Percentiles rank a stretch among this genome's conserved stretches.
phyloP scores from a whole-genome alignment of 441 rosid species.

The Bruguiera hainesii region DNA sequence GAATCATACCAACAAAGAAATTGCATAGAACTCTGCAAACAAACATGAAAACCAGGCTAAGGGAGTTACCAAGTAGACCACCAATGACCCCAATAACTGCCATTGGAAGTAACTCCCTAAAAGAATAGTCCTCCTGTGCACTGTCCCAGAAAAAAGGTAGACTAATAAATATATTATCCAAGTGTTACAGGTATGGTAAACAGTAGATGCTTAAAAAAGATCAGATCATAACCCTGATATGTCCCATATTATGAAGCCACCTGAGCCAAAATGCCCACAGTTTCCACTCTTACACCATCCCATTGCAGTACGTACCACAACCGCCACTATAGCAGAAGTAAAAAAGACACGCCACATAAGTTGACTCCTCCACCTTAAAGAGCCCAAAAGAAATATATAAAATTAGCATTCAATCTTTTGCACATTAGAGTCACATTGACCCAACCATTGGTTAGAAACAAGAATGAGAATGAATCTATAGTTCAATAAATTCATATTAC shows the following conservation, averaged over 20 bases:
- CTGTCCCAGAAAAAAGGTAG: slow-evolving; percentile 33
- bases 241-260: slow-evolving; percentile 98
- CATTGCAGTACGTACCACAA: slow-evolving; percentile 96
- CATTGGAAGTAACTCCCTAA: slow-evolving; percentile 92
- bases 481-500: neutral
- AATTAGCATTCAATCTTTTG: slow-evolving; percentile 9
- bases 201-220: slow-evolving; percentile 13
- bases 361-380: slow-evolving; percentile 96
- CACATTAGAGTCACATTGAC: neutral
- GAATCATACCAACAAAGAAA: slow-evolving; percentile 3
- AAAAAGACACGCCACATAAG: slow-evolving; percentile 99
- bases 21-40: slow-evolving; percentile 9
- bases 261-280: slow-evolving; percentile 97
- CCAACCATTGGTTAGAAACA: slow-evolving; percentile 6
- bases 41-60: slow-evolving; percentile 6
- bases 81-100: slow-evolving; percentile 93
- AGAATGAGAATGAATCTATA: slow-evolving; percentile 11
- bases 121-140: slow-evolving; percentile 96
- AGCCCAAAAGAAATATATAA: slow-evolving; percentile 21
- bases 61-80: slow-evolving; percentile 73
- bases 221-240: slow-evolving; percentile 70
- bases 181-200: neutral
- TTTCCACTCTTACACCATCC: slow-evolving; percentile 95
- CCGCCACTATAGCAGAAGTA: slow-evolving; percentile 97
- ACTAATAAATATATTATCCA: slow-evolving; percentile 10